phyloP scores from a whole-genome alignment of 176 grass and related monocot species.

The Zoysia pacifica region DNA sequence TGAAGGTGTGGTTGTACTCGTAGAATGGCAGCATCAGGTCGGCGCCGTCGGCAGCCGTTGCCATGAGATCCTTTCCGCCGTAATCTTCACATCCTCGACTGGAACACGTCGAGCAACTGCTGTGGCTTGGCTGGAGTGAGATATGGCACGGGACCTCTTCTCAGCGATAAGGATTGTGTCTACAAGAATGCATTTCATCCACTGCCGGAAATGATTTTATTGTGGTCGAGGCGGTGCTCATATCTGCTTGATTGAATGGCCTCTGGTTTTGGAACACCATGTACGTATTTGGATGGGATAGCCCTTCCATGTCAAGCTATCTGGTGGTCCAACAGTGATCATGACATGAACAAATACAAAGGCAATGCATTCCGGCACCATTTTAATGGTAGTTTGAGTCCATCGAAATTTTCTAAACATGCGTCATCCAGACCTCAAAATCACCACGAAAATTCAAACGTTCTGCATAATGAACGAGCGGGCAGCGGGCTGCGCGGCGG shows the following conservation, averaged over 20 bases:
- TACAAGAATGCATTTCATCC: neutral
- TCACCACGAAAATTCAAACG: too few species aligned
- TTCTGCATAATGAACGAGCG: too few species aligned
- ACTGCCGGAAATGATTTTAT: neutral
- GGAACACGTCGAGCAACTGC: neutral
- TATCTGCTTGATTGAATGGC: neutral
- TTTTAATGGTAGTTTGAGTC: neutral
- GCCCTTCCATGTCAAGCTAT: neutral
- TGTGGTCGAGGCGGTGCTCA: neutral
- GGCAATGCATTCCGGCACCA: neutral
- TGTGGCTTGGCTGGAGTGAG: neutral
- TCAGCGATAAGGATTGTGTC: neutral
- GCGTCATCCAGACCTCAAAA: too few species aligned
- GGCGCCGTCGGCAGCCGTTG: too few species aligned
- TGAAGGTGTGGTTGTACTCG: conserved; percentile 54
- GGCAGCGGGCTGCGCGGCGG: too few species aligned
- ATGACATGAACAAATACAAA: conserved; percentile 16
- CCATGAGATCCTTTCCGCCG: too few species aligned
- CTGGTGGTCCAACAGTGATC: conserved; percentile 31
- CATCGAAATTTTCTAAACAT: neutral
- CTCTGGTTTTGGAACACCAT: neutral
- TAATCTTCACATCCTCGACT: too few species aligned
- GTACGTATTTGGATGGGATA: neutral
- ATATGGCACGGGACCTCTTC: neutral
- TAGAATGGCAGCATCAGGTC: too few species aligned